Evolutionary conservation across 1,284 basidiomycete species (phyloP).

Genomic region (Anthracocystis setariae): DNA sequence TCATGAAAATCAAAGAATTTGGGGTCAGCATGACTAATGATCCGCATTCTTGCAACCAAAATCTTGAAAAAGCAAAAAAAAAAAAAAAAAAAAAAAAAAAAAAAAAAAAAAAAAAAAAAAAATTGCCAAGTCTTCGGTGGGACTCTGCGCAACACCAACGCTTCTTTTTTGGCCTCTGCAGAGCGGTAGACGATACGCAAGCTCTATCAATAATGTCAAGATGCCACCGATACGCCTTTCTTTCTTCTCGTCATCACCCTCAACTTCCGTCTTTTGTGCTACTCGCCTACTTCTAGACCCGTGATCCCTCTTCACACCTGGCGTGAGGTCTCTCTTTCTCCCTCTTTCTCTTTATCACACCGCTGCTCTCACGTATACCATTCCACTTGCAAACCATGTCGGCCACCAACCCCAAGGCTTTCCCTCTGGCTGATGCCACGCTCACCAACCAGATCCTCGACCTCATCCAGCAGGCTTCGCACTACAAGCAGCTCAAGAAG

Average conservation of each 20-base stretch:
- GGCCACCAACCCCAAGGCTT: constrained; percentile 78
- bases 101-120: constrained; percentile 17
- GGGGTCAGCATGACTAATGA: constrained; percentile 27
- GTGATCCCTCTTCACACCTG: constrained; percentile 51
- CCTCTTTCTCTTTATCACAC: constrained; percentile 2
- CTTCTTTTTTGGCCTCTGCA: background rate
- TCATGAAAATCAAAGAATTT: too few species aligned
- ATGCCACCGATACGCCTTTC: background rate
- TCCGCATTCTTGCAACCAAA: background rate
- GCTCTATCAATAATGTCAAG: background rate
- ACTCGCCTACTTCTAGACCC: constrained; percentile 25
- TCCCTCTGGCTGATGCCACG: constrained; percentile 87
- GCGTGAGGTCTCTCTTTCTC: constrained; percentile 47
- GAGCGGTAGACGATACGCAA: background rate
- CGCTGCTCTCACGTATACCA: constrained; percentile 1
- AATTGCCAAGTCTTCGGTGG: constrained; percentile 7
- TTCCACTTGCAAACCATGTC: constrained; percentile 39
- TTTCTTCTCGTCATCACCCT: constrained; percentile 17
- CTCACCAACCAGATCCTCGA: constrained; percentile 90
- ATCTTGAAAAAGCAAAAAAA: constrained; percentile 9
- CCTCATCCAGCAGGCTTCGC: constrained; percentile 70
- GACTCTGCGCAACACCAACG: background rate
- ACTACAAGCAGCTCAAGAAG: constrained; percentile 98
- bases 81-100: constrained; percentile 21
- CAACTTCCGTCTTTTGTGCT: constrained; percentile 2